phyloP scores from a whole-genome alignment of 1,284 basidiomycete genomes.

The Moesziomyces sp. region DNA sequence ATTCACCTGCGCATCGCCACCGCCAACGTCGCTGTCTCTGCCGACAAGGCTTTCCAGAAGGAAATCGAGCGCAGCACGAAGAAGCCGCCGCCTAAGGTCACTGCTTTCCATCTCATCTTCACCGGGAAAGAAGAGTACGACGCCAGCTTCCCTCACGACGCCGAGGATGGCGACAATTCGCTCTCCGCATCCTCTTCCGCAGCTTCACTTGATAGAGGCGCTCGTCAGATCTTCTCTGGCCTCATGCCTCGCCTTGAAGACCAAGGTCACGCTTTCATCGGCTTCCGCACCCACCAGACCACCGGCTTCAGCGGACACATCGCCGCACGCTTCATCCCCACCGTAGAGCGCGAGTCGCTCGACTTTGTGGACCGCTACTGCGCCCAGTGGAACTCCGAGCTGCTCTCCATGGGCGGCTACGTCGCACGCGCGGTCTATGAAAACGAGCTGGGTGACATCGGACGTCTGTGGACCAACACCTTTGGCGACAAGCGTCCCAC shows the following conservation, averaged over 20 bases:
- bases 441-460: conserved; percentile 75
- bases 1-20: conserved; percentile 85
- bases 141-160: conserved; percentile 70
- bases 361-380: conserved; percentile 72
- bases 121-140: conserved; percentile 90
- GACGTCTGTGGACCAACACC: conserved; percentile 67
- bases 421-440: conserved; percentile 87
- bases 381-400: conserved; percentile 61
- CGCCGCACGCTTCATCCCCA: conserved; percentile 92
- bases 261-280: conserved; percentile 68
- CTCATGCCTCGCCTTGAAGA: conserved; percentile 63
- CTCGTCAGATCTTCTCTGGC: conserved; percentile 66
- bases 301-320: conserved; percentile 93
- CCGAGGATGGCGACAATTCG: conserved; percentile 68
- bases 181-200: conserved; percentile 81
- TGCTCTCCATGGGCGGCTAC: conserved; percentile 73
- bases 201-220: conserved; percentile 71
- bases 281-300: conserved; percentile 80
- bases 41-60: conserved; percentile 78
- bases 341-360: conserved; percentile 94
- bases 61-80: conserved; percentile 93
- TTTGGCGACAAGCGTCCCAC: conserved; percentile 73
- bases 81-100: conserved; percentile 85
- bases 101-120: conserved; percentile 87
- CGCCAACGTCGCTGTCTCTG: conserved; percentile 79